Evolutionary conservation across 2,329 filamentous ascomycete species (phyloP).

Genomic region (Pseudogymnoascus sp.): DNA sequence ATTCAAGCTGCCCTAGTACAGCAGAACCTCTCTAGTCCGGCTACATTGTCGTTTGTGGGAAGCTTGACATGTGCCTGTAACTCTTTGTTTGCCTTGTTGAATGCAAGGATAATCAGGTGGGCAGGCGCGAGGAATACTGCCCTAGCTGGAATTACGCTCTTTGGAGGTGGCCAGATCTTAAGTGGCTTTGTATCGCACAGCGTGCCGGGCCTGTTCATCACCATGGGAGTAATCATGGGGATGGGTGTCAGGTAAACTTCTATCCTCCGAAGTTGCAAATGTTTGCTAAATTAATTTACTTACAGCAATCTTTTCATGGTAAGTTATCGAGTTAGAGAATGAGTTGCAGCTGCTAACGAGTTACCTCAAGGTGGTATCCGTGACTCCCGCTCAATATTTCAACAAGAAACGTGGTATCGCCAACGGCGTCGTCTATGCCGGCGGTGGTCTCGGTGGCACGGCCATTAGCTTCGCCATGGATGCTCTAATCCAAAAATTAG

Average conservation of each 20-base stretch:
- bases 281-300: neutral
- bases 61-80: conserved; percentile 44
- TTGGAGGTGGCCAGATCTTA: conserved; percentile 43
- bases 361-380: conserved; percentile 37
- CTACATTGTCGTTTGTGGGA: conserved; percentile 52
- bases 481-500: conserved; percentile 39
- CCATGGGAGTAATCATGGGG: conserved; percentile 40
- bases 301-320: conserved; percentile 22
- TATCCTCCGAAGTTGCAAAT: neutral
- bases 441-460: conserved; percentile 50
- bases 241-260: conserved; percentile 34
- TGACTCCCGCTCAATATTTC: conserved; percentile 49
- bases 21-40: conserved; percentile 39
- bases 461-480: conserved; percentile 45
- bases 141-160: conserved; percentile 42
- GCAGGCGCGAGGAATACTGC: conserved; percentile 43
- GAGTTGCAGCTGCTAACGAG: conserved; percentile 25
- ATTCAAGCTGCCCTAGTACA: conserved; percentile 50
- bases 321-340: neutral
- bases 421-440: conserved; percentile 47
- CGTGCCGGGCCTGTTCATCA: conserved; percentile 42
- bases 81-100: conserved; percentile 44
- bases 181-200: conserved; percentile 40
- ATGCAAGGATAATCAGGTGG: conserved; percentile 42
- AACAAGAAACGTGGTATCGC: conserved; percentile 45